Conservation (phyloP, 2,329 filamentous ascomycete genomes). For the Esteya vermicola region DNA sequence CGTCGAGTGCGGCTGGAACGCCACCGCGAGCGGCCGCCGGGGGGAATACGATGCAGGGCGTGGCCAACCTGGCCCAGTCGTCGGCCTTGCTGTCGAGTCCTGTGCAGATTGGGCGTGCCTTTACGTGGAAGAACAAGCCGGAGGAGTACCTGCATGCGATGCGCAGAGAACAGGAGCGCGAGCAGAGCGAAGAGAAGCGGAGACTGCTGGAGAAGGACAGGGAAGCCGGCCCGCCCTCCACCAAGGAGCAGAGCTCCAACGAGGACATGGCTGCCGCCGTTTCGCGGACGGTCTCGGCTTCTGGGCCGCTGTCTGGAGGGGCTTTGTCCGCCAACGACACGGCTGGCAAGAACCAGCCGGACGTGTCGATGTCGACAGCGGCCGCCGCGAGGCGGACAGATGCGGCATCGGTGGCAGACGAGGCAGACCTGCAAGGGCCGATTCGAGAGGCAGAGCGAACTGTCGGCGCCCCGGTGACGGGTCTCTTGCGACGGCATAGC, state of each 20-base stretch:
- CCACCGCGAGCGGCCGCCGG: slow-evolving; percentile 5
- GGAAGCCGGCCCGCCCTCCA: not conserved
- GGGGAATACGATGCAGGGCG: slow-evolving; percentile 18
- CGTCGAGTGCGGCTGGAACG: slow-evolving; percentile 15
- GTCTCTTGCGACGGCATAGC: slow-evolving; percentile 50
- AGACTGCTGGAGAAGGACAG: slow-evolving; percentile 3
- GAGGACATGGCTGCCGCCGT: not conserved
- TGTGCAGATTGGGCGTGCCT: slow-evolving; percentile 31
- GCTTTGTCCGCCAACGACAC: slow-evolving; percentile 2
- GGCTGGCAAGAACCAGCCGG: slow-evolving; percentile 27
- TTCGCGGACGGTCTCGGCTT: slow-evolving; percentile 7
- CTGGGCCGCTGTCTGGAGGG: not conserved
- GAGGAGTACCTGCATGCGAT: slow-evolving; percentile 38
- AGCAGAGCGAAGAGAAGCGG: slow-evolving; percentile 3
- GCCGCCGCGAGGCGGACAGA: slow-evolving; percentile 35
- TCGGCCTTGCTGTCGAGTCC: slow-evolving; percentile 20
- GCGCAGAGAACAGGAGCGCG: slow-evolving; percentile 17
- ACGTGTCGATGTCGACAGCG: slow-evolving; percentile 26
- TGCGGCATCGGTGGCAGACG: slow-evolving; percentile 43
- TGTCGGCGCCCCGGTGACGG: slow-evolving; percentile 19
- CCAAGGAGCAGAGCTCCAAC: not conserved
- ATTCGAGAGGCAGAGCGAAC: slow-evolving; percentile 33
- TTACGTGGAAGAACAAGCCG: slow-evolving; percentile 51
- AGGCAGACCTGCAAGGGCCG: slow-evolving; percentile 42
- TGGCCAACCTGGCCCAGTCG: slow-evolving; percentile 21